phyloP scores from a whole-genome alignment of 257 asterid species.

The Agastache rugosa region DNA sequence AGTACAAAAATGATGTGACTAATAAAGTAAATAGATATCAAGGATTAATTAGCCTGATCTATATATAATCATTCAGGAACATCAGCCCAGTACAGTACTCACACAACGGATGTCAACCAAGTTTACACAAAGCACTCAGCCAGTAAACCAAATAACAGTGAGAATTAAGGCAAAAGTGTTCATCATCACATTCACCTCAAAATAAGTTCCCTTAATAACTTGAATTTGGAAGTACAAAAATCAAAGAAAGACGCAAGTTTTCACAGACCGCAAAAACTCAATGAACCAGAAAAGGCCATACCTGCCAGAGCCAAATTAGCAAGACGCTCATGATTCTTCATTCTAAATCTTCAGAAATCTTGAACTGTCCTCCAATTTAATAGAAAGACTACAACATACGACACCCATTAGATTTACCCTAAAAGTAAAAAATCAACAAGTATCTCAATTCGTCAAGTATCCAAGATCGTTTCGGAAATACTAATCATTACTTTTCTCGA shows the following conservation, averaged over 20 bases:
- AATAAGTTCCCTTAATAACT: not conserved
- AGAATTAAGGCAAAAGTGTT: not conserved
- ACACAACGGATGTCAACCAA: not conserved
- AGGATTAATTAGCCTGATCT: slow-evolving; percentile 13
- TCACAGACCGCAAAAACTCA: slow-evolving; percentile 25
- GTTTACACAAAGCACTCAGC: not conserved
- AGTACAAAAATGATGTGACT: slow-evolving; percentile 3
- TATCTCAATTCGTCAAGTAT: slow-evolving; percentile 23
- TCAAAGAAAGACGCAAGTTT: not conserved
- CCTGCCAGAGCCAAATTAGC: slow-evolving; percentile 72
- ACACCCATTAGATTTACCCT: slow-evolving; percentile 22
- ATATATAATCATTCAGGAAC: not conserved
- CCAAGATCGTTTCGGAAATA: slow-evolving; percentile 25
- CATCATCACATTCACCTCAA: slow-evolving; percentile 1
- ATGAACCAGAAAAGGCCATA: slow-evolving; percentile 27
- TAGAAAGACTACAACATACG: slow-evolving; percentile 32
- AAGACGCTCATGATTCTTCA: slow-evolving; percentile 62
- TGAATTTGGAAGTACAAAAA: not conserved
- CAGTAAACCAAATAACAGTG: not conserved
- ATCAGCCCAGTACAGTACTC: slow-evolving; percentile 19
- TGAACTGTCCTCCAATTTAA: slow-evolving; percentile 31
- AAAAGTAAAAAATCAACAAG: slow-evolving; percentile 17
- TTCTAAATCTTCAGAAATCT: slow-evolving; percentile 36
- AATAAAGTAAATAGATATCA: not conserved
- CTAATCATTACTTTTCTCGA: slow-evolving; percentile 2